Base-by-base conservation (phyloP, 306 rosid species). In the Glycine tomentella region DNA sequence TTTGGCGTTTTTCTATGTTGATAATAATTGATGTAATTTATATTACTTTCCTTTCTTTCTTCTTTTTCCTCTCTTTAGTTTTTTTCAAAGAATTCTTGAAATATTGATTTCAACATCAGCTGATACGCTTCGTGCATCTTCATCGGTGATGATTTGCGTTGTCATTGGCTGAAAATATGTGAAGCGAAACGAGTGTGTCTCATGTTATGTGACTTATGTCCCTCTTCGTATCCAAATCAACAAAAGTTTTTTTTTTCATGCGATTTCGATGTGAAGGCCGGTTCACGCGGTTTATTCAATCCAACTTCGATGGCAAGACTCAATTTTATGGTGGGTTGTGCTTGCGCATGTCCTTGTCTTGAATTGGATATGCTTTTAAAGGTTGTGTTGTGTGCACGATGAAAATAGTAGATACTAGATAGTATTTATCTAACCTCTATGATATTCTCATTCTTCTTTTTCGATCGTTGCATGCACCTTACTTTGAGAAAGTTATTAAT, bases 251-350 rank as follows among this genome's bases (percentile, higher is more conserved):
- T 16, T 64, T 2, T 16, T 64, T 79, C 34, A 10, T 79, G 2
- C 34, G 15, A 62, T 53, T 46, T 62, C 12, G 58, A 74, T 42
- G 45, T 2, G 10, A n/a, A 66, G 70, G 69, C 3, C 17, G 2
- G 59, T 55, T 75, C 61, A 81, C 51, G 15, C 84, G 78, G 74
- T 57, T 75, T 82, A 69, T 76, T 78, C 82, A 31, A 75, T 51
- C 40, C 51, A 14, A 50, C 46, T 25, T 25, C 31, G 31, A 25
- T 25, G 2, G 31, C 31, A 25, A 25, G 31, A 25, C 31, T 25
- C 9, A 62, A 66, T 36, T 40, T 77, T 66, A 9, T 77, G n/a
- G n/a, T n/a, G n/a, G n/a, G n/a, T n/a, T n/a, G n/a, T n/a, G n/a
- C n/a, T n/a, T n/a, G n/a, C n/a, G n/a, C n/a, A n/a, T n/a, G n/a